Percentiles rank a stretch among this genome's conserved stretches.
These are phyloP conservation scores for Fusarium sp. DNA, from an alignment of 2,329 filamentous ascomycete genomes.

Conservation along the genomic window DNA sequence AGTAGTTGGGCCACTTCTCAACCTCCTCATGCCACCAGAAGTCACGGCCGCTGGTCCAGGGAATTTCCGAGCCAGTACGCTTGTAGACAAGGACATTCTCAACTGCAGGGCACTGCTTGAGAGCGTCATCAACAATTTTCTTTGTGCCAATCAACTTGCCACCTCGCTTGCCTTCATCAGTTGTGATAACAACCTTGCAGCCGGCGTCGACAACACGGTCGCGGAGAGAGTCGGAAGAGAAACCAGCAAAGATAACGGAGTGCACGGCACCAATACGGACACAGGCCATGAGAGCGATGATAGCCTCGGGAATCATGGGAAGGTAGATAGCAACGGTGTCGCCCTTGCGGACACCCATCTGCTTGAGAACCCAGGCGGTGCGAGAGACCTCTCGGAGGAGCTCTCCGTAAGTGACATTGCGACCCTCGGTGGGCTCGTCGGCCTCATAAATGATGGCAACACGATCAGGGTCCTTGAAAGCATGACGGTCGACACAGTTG, in stretches of 20 bases:
- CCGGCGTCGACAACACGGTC: constrained; percentile 93
- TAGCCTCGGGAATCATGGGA: constrained; percentile 97
- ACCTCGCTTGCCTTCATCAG: constrained; percentile 96
- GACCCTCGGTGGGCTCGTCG: constrained; percentile 87
- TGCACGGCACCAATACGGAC: constrained; percentile 93
- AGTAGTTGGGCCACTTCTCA: constrained; percentile 94
- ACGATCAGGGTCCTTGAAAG: constrained; percentile 91
- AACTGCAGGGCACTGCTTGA: constrained; percentile 94
- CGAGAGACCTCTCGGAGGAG: constrained; percentile 91
- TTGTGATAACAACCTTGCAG: constrained; percentile 94
- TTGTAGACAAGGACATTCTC: constrained; percentile 89
- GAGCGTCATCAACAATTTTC: constrained; percentile 97
- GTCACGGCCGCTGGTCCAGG: constrained; percentile 89
- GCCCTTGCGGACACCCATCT: constrained; percentile 96
- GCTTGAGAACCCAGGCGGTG: constrained; percentile 86
- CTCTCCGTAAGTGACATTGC: constrained; percentile 91
- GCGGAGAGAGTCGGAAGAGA: constrained; percentile 94
- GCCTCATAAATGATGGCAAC: constrained; percentile 99
- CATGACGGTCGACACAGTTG: constrained; percentile 97
- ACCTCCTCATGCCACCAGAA: constrained; percentile 99
- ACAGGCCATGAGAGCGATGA: constrained; percentile 91
- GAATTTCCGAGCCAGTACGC: constrained; percentile 91
- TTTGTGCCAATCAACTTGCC: constrained; percentile 98
- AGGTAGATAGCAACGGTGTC: constrained; percentile 97
- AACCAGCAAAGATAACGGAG: constrained; percentile 97